Evolutionary conservation across 768 basidiomycete species (phyloP).

Genomic region (Leccinum fibrillosum): DNA sequence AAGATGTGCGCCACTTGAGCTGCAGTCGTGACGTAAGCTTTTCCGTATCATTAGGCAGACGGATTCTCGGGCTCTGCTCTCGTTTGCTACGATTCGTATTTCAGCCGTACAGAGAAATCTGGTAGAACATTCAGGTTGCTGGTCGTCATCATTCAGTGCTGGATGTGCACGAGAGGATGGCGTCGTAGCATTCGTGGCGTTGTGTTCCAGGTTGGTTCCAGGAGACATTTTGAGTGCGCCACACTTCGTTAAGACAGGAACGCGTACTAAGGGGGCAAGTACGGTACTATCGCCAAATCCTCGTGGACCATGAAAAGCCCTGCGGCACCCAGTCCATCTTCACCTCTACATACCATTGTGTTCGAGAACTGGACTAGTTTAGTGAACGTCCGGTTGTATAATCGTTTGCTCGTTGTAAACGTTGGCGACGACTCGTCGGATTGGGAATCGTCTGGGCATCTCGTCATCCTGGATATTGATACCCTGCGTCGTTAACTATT

Average conservation of each 20-base stretch:
- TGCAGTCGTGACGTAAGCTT: neutral
- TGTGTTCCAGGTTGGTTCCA: too few species aligned
- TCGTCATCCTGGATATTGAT: conserved; percentile 2
- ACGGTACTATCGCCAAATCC: conserved; percentile 4
- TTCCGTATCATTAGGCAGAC: conserved; percentile 8
- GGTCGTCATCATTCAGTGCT: neutral
- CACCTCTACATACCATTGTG: neutral
- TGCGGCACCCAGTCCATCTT: neutral
- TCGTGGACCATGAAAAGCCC: conserved; percentile 1
- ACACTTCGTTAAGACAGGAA: neutral
- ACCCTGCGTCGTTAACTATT: conserved; percentile 6
- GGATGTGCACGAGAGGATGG: conserved; percentile 1
- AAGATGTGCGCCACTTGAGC: neutral
- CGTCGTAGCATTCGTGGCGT: conserved; percentile 7
- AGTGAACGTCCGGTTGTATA: conserved; percentile 2
- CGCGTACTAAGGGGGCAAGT: neutral
- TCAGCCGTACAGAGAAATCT: neutral
- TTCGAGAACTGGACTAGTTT: neutral
- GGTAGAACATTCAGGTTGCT: neutral
- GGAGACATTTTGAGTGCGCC: neutral
- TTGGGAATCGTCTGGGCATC: neutral
- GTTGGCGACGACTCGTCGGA: conserved; percentile 1
- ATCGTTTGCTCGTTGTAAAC: conserved; percentile 8
- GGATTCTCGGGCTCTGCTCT: conserved; percentile 5
- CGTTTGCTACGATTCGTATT: conserved; percentile 11